Conservation (phyloP, 768 basidiomycete genomes). For the Suillus spraguei region DNA sequence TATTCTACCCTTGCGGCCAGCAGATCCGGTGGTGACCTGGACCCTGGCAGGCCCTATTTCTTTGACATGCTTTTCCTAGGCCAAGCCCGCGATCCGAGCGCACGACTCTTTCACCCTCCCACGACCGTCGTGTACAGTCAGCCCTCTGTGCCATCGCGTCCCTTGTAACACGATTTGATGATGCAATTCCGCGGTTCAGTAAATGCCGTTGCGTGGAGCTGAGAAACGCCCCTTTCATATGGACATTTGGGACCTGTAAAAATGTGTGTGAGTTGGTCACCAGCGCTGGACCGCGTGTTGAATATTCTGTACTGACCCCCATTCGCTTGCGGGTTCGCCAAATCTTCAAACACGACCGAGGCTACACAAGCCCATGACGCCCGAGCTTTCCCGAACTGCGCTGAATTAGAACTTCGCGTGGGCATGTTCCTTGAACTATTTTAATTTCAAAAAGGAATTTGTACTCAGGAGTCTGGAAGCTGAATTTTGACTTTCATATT, state of each 20-base stretch:
- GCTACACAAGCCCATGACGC: not conserved
- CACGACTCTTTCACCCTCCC: not conserved
- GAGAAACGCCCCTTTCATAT: conserved; percentile 4
- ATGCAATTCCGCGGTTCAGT: not conserved
- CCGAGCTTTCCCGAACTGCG: not conserved
- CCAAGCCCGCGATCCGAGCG: not conserved
- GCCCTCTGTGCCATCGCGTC: conserved; percentile 1
- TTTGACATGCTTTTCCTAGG: not conserved
- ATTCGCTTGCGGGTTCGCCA: not conserved
- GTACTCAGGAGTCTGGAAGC: not conserved
- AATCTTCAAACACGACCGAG: not conserved
- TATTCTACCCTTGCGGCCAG: not conserved
- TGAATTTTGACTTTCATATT: conserved; percentile 2
- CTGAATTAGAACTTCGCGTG: not conserved
- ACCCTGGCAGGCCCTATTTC: not conserved
- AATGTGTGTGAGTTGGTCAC: not conserved
- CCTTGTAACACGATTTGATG: not conserved
- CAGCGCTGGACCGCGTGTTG: not conserved
- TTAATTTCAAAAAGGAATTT: not conserved
- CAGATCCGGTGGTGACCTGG: not conserved
- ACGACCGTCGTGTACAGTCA: not conserved
- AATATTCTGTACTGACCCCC: not conserved
- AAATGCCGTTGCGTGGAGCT: conserved; percentile 5
- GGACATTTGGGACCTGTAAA: conserved; percentile 1
- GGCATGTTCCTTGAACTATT: conserved; percentile 7